These are phyloP conservation scores for Pyricularia pennisetigena DNA, from an alignment of 2,329 filamentous ascomycete genomes.

Conservation along the genomic window DNA sequence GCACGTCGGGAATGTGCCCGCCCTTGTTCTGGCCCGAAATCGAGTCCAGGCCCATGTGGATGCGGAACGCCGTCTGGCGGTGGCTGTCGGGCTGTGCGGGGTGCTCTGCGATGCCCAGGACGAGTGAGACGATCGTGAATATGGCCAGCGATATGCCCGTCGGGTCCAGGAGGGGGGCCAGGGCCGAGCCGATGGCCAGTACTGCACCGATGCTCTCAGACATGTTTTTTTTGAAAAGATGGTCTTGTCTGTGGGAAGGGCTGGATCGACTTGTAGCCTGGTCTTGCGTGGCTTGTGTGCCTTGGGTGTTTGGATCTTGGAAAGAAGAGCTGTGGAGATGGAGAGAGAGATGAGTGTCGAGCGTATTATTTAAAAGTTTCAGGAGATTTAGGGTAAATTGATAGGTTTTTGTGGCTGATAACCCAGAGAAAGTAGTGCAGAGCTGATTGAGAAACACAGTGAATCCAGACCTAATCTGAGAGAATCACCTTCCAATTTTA, in stretches of 20 bases:
- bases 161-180: neutral
- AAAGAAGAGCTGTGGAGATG: no score
- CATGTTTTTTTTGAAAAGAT: neutral
- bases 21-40: neutral
- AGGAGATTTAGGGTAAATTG: no score
- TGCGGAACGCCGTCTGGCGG: neutral
- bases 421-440: no score
- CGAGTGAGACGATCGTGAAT: neutral
- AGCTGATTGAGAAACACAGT: no score
- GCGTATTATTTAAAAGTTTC: no score
- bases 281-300: no score
- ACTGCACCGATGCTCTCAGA: neutral
- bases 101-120: neutral
- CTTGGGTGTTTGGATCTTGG: no score
- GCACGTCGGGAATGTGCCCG: neutral
- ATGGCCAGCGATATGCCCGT: neutral
- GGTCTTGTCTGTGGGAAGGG: neutral
- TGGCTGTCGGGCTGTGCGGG: neutral
- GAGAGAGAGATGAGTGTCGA: no score
- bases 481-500: neutral
- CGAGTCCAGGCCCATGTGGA: neutral
- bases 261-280: neutral
- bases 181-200: neutral
- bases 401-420: no score
- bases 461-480: no score